Evolutionary conservation across 208 protist genomes (phyloP).

Genomic region (Trypanosoma rangeli): DNA sequence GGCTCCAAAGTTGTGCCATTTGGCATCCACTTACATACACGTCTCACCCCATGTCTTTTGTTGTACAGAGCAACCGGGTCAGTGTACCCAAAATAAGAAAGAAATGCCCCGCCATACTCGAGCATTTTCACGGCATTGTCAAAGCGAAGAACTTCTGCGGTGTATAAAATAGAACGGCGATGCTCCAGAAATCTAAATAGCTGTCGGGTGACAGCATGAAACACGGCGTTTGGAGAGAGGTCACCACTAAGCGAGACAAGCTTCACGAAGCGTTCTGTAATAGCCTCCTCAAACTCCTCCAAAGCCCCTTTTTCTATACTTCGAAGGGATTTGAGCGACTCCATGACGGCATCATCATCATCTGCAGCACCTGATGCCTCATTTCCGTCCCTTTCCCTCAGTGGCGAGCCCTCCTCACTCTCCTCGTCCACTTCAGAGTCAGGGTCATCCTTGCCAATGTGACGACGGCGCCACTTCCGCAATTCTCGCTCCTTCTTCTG

Average conservation of each 20-base stretch:
- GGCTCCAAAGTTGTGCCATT: constrained; percentile 21
- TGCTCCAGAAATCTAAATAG: constrained; percentile 58
- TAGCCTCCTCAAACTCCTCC: constrained; percentile 59
- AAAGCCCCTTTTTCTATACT: constrained; percentile 52
- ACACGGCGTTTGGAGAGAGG: constrained; percentile 52
- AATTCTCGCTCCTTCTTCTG: constrained; percentile 53
- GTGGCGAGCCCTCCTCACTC: constrained; percentile 14
- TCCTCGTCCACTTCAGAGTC: constrained; percentile 29
- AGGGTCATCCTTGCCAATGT: constrained; percentile 82
- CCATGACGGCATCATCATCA: constrained; percentile 5
- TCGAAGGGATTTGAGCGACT: constrained; percentile 17
- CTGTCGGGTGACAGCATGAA: constrained; percentile 38
- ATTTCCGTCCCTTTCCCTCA: constrained; percentile 9
- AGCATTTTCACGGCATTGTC: constrained; percentile 54
- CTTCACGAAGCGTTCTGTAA: constrained; percentile 60
- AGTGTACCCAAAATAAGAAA: constrained; percentile 61
- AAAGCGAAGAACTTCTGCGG: constrained; percentile 60
- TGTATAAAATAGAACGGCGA: constrained; percentile 79
- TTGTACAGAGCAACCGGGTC: constrained; percentile 75
- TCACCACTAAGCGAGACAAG: constrained; percentile 62
- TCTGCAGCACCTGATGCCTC: background rate
- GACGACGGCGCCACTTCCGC: constrained; percentile 83
- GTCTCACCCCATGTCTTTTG: constrained; percentile 39
- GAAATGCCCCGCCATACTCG: constrained; percentile 36
- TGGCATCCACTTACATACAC: constrained; percentile 52